These are phyloP conservation scores for Gossypium longicalyx DNA, from an alignment of 345 rosid species.

Conservation along the genomic window DNA sequence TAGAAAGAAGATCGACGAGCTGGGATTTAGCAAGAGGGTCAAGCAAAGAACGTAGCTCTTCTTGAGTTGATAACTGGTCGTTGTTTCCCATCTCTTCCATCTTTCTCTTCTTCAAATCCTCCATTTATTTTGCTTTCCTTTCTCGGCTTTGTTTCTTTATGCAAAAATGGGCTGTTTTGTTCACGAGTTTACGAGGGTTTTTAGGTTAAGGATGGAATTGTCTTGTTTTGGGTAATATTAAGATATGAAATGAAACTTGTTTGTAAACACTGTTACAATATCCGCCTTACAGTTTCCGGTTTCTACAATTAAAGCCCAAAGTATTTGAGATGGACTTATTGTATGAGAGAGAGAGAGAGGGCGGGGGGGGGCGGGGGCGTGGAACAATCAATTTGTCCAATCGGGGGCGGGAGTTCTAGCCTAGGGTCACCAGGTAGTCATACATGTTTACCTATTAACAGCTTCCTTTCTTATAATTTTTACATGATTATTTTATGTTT, in stretches of 20 bases:
- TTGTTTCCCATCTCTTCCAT: conserved; percentile 38
- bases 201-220: not conserved
- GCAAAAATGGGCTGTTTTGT: not conserved
- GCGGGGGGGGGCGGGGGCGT: no score
- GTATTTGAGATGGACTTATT: no score
- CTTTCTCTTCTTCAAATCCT: conserved; percentile 37
- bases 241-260: not conserved
- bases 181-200: not conserved
- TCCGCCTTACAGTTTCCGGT: no score
- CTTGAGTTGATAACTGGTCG: conserved; percentile 31
- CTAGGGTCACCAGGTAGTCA: no score
- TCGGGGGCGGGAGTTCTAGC: no score
- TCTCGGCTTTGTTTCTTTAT: not conserved
- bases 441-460: no score
- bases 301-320: no score
- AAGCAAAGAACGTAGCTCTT: conserved; percentile 48
- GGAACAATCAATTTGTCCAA: no score
- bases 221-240: not conserved
- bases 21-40: conserved; percentile 62
- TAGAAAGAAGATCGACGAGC: conserved; percentile 64
- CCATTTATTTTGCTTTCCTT: conserved; percentile 1
- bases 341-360: no score
- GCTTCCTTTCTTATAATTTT: no score
- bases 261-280: no score
- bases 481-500: no score